These are phyloP conservation scores for Populus alba DNA, from an alignment of 345 rosid genomes.

Conservation along the genomic window DNA sequence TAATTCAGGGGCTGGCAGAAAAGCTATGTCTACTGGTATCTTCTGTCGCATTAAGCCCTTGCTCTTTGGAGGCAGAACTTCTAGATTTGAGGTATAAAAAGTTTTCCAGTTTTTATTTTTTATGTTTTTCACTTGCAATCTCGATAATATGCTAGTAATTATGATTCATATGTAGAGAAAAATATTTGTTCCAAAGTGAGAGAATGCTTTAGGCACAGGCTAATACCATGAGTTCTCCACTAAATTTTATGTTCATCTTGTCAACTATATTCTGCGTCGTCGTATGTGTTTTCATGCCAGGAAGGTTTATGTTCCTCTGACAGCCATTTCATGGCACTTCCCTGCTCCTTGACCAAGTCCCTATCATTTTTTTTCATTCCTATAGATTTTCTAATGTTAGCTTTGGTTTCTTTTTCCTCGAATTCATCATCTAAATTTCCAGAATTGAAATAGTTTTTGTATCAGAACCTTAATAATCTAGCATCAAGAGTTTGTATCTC, in stretches of 20 bases:
- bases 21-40: conserved; percentile 33
- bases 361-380: too few relatives aligned
- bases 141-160: not conserved
- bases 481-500: too few relatives aligned
- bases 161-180: not conserved
- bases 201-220: not conserved
- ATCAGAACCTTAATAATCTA: too few relatives aligned
- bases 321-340: not conserved
- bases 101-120: not conserved
- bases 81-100: conserved; percentile 39
- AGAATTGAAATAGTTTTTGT: too few relatives aligned
- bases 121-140: not conserved
- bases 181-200: not conserved
- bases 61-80: conserved; percentile 41
- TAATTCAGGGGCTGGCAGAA: not conserved
- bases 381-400: not conserved
- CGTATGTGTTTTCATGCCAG: not conserved
- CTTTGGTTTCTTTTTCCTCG: not conserved
- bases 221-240: not conserved
- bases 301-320: not conserved
- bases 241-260: not conserved
- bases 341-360: not conserved
- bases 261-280: not conserved
- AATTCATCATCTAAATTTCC: not conserved
- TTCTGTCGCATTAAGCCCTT: conserved; percentile 44